phyloP scores from a whole-genome alignment of 768 basidiomycete genomes.

The Lactarius sanguifluus region DNA sequence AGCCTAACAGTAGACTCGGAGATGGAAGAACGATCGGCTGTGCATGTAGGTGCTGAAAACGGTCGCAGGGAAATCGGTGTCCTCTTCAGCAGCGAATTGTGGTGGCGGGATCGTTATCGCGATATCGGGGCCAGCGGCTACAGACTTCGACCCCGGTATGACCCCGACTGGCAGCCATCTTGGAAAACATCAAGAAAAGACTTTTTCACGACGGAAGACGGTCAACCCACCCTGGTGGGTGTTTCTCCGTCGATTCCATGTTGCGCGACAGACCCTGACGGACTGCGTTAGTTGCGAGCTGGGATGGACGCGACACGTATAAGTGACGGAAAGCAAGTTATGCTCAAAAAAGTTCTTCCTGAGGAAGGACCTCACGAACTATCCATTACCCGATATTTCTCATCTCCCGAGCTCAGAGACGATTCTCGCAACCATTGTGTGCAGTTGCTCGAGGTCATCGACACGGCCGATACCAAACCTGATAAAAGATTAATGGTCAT shows the following conservation, averaged over 20 bases:
- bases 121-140: conserved; percentile 19
- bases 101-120: conserved; percentile 23
- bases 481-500: conserved; percentile 26
- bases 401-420: conserved; percentile 15
- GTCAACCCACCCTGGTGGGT: conserved; percentile 16
- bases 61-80: conserved; percentile 3
- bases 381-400: conserved; percentile 3
- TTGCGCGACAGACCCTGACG: not conserved
- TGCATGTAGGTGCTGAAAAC: too few relatives aligned
- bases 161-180: conserved; percentile 17
- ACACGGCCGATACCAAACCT: conserved; percentile 5
- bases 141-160: conserved; percentile 20
- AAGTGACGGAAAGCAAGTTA: conserved; percentile 25
- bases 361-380: conserved; percentile 24
- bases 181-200: conserved; percentile 11
- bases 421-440: conserved; percentile 28
- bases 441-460: conserved; percentile 23
- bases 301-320: conserved; percentile 28
- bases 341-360: conserved; percentile 28
- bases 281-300: conserved; percentile 11
- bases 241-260: too few relatives aligned
- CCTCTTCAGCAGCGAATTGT: conserved; percentile 17
- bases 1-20: not conserved
- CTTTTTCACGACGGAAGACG: conserved; percentile 17
- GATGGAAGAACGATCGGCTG: not conserved